These are phyloP conservation scores for Candida endomychidarum DNA, from an alignment of 805 yeast genomes.

Conservation along the genomic window DNA sequence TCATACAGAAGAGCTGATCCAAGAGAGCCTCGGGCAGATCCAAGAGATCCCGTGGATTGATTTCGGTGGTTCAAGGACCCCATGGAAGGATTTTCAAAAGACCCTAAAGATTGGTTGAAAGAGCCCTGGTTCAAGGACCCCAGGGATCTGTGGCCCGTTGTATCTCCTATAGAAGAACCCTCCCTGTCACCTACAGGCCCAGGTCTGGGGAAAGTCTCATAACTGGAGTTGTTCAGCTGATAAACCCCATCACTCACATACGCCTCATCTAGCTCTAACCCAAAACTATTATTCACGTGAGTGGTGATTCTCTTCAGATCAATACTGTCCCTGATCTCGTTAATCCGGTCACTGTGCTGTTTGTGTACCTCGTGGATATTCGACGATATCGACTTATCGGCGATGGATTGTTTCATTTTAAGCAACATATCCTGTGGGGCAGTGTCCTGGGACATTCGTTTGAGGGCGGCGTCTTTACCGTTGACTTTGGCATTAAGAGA, in stretches of 20 bases:
- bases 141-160: too few species aligned
- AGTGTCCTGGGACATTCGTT: conserved; percentile 12
- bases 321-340: conserved; percentile 36
- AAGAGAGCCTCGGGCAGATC: conserved; percentile 10
- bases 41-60: conserved; percentile 13
- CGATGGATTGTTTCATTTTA: conserved; percentile 25
- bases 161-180: too few species aligned
- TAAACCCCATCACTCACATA: conserved; percentile 7
- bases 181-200: too few species aligned
- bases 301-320: conserved; percentile 34
- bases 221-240: conserved; percentile 12
- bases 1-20: conserved; percentile 12
- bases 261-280: conserved; percentile 7
- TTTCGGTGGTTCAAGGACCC: conserved; percentile 1
- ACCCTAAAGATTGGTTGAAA: too few species aligned
- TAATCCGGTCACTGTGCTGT: conserved; percentile 13
- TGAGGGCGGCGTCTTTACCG: conserved; percentile 10
- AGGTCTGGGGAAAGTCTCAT: conserved; percentile 6
- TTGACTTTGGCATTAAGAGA: conserved; percentile 10
- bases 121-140: too few species aligned
- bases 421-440: conserved; percentile 27
- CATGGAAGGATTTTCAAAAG: too few species aligned
- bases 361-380: conserved; percentile 3
- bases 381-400: conserved; percentile 18
- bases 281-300: conserved; percentile 2